Conservation (phyloP, 371 early-diverging fungal genomes). For the Mucor piriformis region DNA sequence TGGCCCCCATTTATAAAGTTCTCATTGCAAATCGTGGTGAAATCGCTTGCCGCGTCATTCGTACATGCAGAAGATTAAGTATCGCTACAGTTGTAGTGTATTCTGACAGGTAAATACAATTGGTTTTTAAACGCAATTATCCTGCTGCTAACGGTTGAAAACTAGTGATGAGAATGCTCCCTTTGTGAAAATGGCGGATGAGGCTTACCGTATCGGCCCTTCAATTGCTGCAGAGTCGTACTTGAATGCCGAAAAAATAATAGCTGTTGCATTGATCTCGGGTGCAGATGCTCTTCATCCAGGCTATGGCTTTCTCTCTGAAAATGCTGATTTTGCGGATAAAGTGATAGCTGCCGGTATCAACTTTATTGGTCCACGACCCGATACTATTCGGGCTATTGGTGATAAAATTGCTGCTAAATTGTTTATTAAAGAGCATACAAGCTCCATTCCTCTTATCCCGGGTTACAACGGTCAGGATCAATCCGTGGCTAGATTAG, state of each 20-base stretch:
- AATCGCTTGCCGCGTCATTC: conserved; percentile 93
- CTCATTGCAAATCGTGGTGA: conserved; percentile 97
- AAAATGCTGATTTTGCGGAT: conserved; percentile 79
- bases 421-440: conserved; percentile 41
- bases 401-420: conserved; percentile 95
- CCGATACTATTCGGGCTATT: conserved; percentile 85
- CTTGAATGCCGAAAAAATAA: conserved; percentile 65
- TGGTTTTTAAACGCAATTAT: neutral
- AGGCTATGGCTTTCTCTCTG: conserved; percentile 92
- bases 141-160: conserved; percentile 11
- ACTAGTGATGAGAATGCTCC: conserved; percentile 79
- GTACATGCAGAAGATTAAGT: conserved; percentile 78
- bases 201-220: conserved; percentile 75
- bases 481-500: conserved; percentile 51
- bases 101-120: conserved; percentile 73
- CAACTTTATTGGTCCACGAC: conserved; percentile 79
- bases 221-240: conserved; percentile 76
- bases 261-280: conserved; percentile 57
- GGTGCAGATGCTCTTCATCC: conserved; percentile 85
- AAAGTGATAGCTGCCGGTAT: conserved; percentile 68
- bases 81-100: conserved; percentile 94
- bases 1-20: conserved; percentile 79
- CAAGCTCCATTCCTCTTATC: conserved; percentile 82
- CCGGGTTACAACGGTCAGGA: conserved; percentile 93
- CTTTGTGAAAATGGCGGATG: conserved; percentile 85